Evolutionary conservation across 768 basidiomycete species (phyloP), one percentile per base, ranked within the genome.

Genomic region (Candolleomyces aberdarensis): DNA sequence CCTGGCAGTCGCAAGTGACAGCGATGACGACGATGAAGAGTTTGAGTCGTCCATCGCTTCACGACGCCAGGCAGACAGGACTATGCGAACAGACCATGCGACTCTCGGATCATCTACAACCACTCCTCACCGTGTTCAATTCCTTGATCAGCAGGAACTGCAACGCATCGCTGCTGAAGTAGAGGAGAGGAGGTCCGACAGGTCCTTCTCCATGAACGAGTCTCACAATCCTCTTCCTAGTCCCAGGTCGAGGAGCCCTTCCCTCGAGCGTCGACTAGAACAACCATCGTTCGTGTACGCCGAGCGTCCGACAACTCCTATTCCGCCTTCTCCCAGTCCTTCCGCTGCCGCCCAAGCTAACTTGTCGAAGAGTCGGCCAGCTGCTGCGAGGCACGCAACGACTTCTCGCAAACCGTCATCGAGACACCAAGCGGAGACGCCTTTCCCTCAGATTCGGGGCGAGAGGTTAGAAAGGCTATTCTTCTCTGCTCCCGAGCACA

Each of bases 371-470:
- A 11, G 36, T 36, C 36, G 11, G 6, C 36, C 36, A 36, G 11
- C 36, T 36, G 36, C 36, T 11, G 36, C 36, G 26, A 3, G 26
- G 26, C 26, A 26, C 1, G 36, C 36, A 8, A 36, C 36, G 36
- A 36, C 36, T 36, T 36, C 36, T 36, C 36, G 36, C 36, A 36
- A 36, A 36, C 36, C 36, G 36, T 36, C 36, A 1, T 36, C 36
- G 36, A 36, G 36, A 36, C 36, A 36, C 36, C 36, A 36, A 20
- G 62, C 65, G 8, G 78, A 76, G 29, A 80, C 85, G 0, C 87
- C 91, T 1, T 94, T 97, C 76, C 94, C 94, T 0, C 84, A 86
- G 61, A 94, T 95, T 49, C 85, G 89, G 20, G 92, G 91, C 9
- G 84, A 85, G 48, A 85, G 83, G 47, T 80, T 94, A 43, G 92